Base-by-base conservation (phyloP, 2,329 filamentous ascomycete genomes). In the Aureobasidium subglaciale region DNA sequence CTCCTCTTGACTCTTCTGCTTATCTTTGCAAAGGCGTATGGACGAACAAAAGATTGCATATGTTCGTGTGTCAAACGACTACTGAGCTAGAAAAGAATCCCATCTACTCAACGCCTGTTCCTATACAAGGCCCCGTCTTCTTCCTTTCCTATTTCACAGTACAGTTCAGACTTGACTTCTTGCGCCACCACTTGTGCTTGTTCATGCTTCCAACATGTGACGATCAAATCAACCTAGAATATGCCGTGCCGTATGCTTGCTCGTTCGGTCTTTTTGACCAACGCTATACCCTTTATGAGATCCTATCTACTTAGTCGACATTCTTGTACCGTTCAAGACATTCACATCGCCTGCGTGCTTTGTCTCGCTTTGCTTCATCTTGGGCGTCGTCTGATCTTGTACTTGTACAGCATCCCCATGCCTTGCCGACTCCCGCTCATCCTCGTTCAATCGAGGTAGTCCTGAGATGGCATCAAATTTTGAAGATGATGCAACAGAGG, bases 341-440 rank as follows among this genome's bases (percentile, higher is more conserved):
- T 54, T 43, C 6, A 42, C 38, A 34, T 43, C 38, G 37, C 30
- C 50, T 27, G 50, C 37, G 29, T 54, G 49, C 20, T 54, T 43
- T 24, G 34, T 43, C 50, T 54, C 38, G 20, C 5, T 38, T 29
- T 25, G 38, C 29, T 27, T 32, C 18, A 32, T 41, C 18, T 25
- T 30, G 27, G 48, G 37, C 3, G 25, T 16, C 11, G 50, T 27
- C 15, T 34, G 38, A 1, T 43, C n/a, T 5, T 29, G 5, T 5
- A 54, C 6, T 10, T 42, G 50, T 8, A 43, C 10, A 43, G 50
- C 50, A n/a, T 43, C 27, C 4, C 29, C 50, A 29, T 54, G 50
- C 8, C 16, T 42, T 5, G 29, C n/a, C 5, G 18, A 15, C 16
- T 43, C 50, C 2, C 38, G 18, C 24, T 54, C 37, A n/a, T 43